These are phyloP conservation scores for Cystobasidium sp. DNA, from an alignment of 1,284 basidiomycete genomes.

Conservation along the genomic window DNA sequence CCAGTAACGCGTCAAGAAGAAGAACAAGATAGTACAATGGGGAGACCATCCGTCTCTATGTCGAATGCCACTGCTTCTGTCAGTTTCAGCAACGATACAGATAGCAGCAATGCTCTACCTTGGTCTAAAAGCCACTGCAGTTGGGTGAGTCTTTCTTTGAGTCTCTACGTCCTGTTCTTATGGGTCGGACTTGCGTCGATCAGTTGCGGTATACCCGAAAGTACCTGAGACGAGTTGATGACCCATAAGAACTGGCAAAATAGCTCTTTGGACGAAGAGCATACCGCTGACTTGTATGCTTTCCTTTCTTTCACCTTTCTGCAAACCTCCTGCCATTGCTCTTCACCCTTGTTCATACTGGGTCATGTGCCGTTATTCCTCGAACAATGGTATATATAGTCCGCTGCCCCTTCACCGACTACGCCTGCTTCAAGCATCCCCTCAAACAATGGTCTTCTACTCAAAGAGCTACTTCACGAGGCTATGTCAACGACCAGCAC, in stretches of 20 bases:
- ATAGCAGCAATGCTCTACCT: not conserved
- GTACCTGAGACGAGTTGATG: slow-evolving; percentile 11
- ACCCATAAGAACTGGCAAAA: too few species aligned
- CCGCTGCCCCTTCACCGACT: slow-evolving; percentile 9
- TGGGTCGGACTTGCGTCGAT: not conserved
- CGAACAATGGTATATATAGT: not conserved
- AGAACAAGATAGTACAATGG: not conserved
- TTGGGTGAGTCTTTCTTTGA: slow-evolving; percentile 18
- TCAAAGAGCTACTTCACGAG: slow-evolving; percentile 13
- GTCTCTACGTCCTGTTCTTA: not conserved
- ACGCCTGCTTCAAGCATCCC: not conserved
- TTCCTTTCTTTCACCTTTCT: too few species aligned
- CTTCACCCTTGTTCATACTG: too few species aligned
- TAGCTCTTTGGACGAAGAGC: too few species aligned
- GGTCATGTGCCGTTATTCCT: too few species aligned
- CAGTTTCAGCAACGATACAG: not conserved
- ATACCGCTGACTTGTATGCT: too few species aligned
- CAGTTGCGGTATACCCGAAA: not conserved
- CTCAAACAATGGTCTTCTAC: not conserved
- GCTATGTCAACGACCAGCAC: slow-evolving; percentile 12
- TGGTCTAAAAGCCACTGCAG: slow-evolving; percentile 18
- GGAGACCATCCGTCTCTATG: not conserved
- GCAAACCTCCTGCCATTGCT: too few species aligned
- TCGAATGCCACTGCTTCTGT: slow-evolving; percentile 1
- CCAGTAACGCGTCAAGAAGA: not conserved